Conservation (phyloP, 495 filamentous ascomycete species). For the Hyaloscypha bicolor region DNA sequence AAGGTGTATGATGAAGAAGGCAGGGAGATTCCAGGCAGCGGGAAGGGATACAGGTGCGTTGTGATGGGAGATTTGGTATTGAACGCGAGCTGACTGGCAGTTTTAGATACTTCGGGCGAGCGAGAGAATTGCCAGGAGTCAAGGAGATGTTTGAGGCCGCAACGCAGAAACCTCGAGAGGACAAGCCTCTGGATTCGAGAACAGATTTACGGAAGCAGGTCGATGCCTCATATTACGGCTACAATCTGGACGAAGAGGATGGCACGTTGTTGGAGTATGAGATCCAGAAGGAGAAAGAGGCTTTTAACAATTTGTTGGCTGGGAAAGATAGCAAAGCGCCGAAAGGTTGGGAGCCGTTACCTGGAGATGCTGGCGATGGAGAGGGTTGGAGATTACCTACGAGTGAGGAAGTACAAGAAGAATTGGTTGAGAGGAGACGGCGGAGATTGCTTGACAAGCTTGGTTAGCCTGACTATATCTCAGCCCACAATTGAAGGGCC, state of each 20-base stretch:
- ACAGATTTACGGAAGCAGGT: slow-evolving; percentile 79
- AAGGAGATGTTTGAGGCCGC: slow-evolving; percentile 95
- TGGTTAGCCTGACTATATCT: slow-evolving; percentile 42
- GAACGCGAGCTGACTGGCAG: slow-evolving; percentile 47
- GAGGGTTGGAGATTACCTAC: slow-evolving; percentile 83
- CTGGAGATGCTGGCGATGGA: slow-evolving; percentile 84
- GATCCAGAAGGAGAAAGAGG: slow-evolving; percentile 78
- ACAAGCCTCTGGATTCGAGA: slow-evolving; percentile 60
- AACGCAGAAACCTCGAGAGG: slow-evolving; percentile 54
- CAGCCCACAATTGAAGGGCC: neutral
- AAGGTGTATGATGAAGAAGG: slow-evolving; percentile 91
- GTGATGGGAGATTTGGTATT: neutral
- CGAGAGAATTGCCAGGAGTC: slow-evolving; percentile 88
- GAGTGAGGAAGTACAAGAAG: slow-evolving; percentile 87
- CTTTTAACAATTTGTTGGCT: slow-evolving; percentile 62
- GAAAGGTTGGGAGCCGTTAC: slow-evolving; percentile 79
- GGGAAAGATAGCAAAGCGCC: slow-evolving; percentile 46
- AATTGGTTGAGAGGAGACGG: slow-evolving; percentile 85
- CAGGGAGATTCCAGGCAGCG: slow-evolving; percentile 84
- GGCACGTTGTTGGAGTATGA: slow-evolving; percentile 83
- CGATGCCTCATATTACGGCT: slow-evolving; percentile 95
- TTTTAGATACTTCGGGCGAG: slow-evolving; percentile 80
- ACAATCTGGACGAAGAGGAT: slow-evolving; percentile 93
- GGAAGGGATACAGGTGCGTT: slow-evolving; percentile 73
- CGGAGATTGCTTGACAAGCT: slow-evolving; percentile 80